Percentiles rank a stretch among this genome's conserved stretches.
These are phyloP conservation scores for Craspedostauros australis DNA, from an alignment of 108 stramenopile species.

Conservation along the genomic window DNA sequence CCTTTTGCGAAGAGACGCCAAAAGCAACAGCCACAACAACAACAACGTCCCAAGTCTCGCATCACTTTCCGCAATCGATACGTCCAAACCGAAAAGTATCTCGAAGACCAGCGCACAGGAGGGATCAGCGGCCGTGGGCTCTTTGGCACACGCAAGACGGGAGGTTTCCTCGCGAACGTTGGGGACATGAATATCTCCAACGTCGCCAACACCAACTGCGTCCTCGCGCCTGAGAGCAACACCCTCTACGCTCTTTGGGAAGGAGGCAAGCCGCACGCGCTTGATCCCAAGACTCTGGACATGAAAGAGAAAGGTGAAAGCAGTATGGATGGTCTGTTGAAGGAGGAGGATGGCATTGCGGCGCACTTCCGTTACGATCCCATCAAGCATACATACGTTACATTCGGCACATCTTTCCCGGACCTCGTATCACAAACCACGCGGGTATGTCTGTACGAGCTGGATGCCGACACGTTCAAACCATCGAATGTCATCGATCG, in stretches of 20 bases:
- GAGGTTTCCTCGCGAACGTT: slow-evolving; percentile 13
- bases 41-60: background rate
- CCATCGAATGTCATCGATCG: too few relatives aligned
- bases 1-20: too few relatives aligned
- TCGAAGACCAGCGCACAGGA: slow-evolving; percentile 6
- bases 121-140: slow-evolving; percentile 18
- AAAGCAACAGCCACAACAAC: too few relatives aligned
- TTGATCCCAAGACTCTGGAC: slow-evolving; percentile 27
- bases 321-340: slow-evolving; percentile 16
- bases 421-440: slow-evolving; percentile 6
- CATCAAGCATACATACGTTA: background rate
- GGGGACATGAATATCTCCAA: too few relatives aligned
- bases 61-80: slow-evolving; percentile 24
- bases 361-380: slow-evolving; percentile 33
- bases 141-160: slow-evolving; percentile 25
- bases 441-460: background rate
- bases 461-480: slow-evolving; percentile 10
- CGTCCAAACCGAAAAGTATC: slow-evolving; percentile 20
- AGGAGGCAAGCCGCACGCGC: slow-evolving; percentile 15
- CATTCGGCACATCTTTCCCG: slow-evolving; percentile 12
- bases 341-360: slow-evolving; percentile 6
- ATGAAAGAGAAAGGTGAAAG: slow-evolving; percentile 1
- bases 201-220: too few relatives aligned
- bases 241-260: slow-evolving; percentile 31
- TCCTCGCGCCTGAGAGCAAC: too few relatives aligned